Base-by-base conservation (phyloP, 2,329 filamentous ascomycete genomes). In the Verticillium nubilum region DNA sequence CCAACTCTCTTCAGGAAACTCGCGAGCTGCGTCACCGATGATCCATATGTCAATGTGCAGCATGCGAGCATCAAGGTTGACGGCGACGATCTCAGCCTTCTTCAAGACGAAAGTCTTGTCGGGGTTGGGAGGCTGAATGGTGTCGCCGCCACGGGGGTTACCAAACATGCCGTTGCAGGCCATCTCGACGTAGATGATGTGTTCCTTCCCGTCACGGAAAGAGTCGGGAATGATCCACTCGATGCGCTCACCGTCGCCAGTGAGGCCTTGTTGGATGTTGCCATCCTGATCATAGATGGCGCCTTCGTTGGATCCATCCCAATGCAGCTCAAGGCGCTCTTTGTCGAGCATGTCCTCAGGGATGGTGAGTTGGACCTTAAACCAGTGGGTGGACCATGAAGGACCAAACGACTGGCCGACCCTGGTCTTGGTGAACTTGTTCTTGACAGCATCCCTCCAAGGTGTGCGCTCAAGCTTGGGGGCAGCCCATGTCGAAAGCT, bases 101-200 rank as follows among this genome's bases (percentile, higher is more conserved):
- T 79, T 76, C 58, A 99, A 82, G 60, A 81, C 82, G 72, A 89
- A 99, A 71, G 89, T 90, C 67, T 83, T 89, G 78, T 97, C 86
- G n/a, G 91, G 90, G 61, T 89, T 81, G 0, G 95, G 95, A 15
- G 95, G 92, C 71, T 96, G 91, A 66, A 97, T 98, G 31, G 82
- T 86, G 72, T 96, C 91, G 27, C 91, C 92, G 23, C 89, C 89
- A 0, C 89, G 83, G 0, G 92, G 89, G 72, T 97, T 97, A 67
- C 95, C 95, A 76, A 98, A 98, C 93, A 98, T 98, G 73, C 89
- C 88, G 73, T 99, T 99, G 77, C 95, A 98, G 23, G 95, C 95
- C 91, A 98, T 97, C 77, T 99, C 95, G 64, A 99, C 88, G 73
- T 97, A 99, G 68, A 99, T 90, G 19, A 83, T 86, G 72, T 98